Base-by-base conservation (phyloP, 2,329 filamentous ascomycete species). In the Pseudogymnoascus sp. region DNA sequence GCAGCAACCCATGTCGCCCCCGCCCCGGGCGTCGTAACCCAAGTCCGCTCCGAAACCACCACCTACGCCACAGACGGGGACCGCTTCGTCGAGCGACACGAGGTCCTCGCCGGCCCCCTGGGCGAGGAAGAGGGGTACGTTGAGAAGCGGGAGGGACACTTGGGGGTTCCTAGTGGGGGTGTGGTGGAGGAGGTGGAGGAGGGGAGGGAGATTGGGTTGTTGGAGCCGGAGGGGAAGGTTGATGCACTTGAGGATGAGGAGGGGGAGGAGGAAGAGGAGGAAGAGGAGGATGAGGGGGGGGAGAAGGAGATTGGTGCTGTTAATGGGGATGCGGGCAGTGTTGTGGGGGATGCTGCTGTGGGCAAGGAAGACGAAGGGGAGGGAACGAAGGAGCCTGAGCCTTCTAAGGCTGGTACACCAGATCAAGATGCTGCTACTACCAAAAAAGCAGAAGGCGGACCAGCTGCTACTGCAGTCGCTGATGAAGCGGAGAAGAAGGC, bases 1-100 rank as follows among this genome's bases (percentile, higher is more conserved):
- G 21, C 45, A 14, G 84, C 87, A 18, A 84, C 86, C 62, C 87
- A 88, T 76, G 79, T 79, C 66, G 83, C 84, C 11, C 81, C 79
- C 47, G 85, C 88, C 74, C 75, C 87, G 29, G 78, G 80, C 2
- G 77, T 87, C 36, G 82, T 86, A 64, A 71, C 81, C 68, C 77
- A 78, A 65, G 74, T 69, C 36, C 63, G 68, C 10, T 67, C 69
- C 7, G 73, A 71, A 16, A 69, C 65, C 65, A 74, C 71, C 68
- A 67, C 62, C 23, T 63, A 63, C 34, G 66, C 45, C 45, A 51
- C 45, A 65, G 40, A 34, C 63, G 26, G 63, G 66, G 62, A 65
- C 67, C 12, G 62, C 63, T n/a, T 39, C 59, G 18, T 65, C 65
- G 23, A 61, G 54, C 60, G 60, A 45, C 47, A 37, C 39, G 12